A percentile compares a stretch with the other conserved stretches of the same genome.
Evolutionary conservation across 1,284 basidiomycete species (phyloP).

Genomic region (Singerocomus inundabilis): DNA sequence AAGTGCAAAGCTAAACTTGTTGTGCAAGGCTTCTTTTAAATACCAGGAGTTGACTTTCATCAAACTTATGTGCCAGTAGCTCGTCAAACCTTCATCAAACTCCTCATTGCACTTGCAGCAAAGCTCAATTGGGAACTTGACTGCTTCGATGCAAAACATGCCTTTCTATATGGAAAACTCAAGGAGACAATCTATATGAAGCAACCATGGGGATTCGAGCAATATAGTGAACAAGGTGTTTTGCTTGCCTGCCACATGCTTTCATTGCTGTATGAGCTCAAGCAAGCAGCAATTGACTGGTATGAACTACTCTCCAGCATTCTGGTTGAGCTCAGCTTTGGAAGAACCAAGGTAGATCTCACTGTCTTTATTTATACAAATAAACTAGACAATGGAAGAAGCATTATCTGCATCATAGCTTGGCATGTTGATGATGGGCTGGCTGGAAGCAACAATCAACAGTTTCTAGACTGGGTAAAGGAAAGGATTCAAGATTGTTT

Average conservation of each 20-base stretch:
- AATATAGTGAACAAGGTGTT: not conserved
- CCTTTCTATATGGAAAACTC: conserved; percentile 7
- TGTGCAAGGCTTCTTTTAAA: too few relatives aligned
- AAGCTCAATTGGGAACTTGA: conserved; percentile 22
- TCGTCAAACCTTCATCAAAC: too few relatives aligned
- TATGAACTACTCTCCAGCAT: conserved; percentile 4
- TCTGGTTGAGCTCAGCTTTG: not conserved
- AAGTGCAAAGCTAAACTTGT: too few relatives aligned
- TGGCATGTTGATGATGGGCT: not conserved
- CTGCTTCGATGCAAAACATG: conserved; percentile 9
- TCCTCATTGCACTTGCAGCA: too few relatives aligned
- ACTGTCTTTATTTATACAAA: not conserved
- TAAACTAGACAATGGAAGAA: rapidly evolving
- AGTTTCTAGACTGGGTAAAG: conserved; percentile 6
- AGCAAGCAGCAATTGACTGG: conserved; percentile 11
- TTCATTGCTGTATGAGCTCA: conserved; percentile 7
- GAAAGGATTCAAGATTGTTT: not conserved
- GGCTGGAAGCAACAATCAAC: rapidly evolving
- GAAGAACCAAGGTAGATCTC: not conserved
- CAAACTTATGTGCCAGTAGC: too few relatives aligned
- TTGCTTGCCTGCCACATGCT: not conserved
- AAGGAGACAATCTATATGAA: conserved; percentile 14
- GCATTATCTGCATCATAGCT: conserved; percentile 4
- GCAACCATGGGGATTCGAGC: conserved; percentile 6
- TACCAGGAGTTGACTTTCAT: too few relatives aligned